These are phyloP conservation scores for Nothophytophthora sp. DNA, from an alignment of 352 stramenopile species.

Conservation along the genomic window DNA sequence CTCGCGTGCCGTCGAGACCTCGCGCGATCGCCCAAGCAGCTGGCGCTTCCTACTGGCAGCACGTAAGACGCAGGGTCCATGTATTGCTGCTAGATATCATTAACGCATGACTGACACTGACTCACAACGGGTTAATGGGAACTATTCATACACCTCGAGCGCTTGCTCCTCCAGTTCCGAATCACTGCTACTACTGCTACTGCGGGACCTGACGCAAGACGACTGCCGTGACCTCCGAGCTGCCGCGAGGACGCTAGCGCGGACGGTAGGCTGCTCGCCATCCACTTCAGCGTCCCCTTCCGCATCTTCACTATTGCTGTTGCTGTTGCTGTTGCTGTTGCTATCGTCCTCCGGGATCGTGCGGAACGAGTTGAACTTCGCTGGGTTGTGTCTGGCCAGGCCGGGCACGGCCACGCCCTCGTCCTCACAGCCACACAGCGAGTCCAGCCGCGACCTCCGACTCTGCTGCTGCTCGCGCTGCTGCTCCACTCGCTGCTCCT, in stretches of 20 bases:
- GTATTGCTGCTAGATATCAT: neutral
- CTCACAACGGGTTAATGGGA: no score
- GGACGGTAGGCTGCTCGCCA: conserved; percentile 15
- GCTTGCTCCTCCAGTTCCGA: conserved; percentile 33
- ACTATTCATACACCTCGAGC: conserved; percentile 36
- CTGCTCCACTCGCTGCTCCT: no score
- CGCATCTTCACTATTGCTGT: no score
- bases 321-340: conserved; percentile 36
- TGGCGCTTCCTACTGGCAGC: no score
- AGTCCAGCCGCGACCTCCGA: conserved; percentile 29
- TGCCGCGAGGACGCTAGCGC: conserved; percentile 20
- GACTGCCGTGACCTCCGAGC: conserved; percentile 23
- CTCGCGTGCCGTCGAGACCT: conserved; percentile 28
- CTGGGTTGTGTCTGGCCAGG: conserved; percentile 67
- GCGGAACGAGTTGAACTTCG: conserved; percentile 87
- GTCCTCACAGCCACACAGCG: conserved; percentile 42
- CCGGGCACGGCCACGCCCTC: conserved; percentile 80
- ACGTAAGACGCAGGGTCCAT: no score
- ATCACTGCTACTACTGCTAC: conserved; percentile 27
- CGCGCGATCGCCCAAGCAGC: conserved; percentile 11
- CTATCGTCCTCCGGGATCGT: conserved; percentile 48
- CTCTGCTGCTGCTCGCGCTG: conserved; percentile 4
- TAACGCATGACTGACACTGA: no score
- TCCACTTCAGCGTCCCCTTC: conserved; percentile 21
- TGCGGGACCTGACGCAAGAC: conserved; percentile 17